Evolutionary conservation across 2,329 filamentous ascomycete species (phyloP).

Genomic region (Mycogone perniciosa): DNA sequence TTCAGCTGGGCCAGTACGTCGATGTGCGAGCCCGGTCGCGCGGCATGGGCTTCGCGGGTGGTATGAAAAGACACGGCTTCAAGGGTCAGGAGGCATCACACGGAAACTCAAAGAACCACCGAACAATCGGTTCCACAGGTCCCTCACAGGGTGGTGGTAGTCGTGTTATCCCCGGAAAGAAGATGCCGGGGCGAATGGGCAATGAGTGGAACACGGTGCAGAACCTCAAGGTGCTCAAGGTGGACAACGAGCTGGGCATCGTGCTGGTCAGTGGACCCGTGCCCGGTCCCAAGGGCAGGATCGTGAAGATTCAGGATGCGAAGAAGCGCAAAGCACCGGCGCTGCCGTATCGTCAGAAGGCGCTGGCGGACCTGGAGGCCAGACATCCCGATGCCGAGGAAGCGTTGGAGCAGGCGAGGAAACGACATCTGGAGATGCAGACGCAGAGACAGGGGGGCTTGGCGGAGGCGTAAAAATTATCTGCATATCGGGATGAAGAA

Average conservation of each 20-base stretch:
- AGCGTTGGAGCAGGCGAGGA: constrained; percentile 42
- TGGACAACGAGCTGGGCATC: constrained; percentile 80
- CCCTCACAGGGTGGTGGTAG: constrained; percentile 88
- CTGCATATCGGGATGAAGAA: neutral
- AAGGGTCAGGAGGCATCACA: constrained; percentile 83
- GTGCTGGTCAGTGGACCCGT: constrained; percentile 83
- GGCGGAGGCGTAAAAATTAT: constrained; percentile 14
- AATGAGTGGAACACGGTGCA: constrained; percentile 82
- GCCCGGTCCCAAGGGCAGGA: constrained; percentile 78
- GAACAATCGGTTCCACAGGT: constrained; percentile 84
- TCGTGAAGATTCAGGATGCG: constrained; percentile 83
- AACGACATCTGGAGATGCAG: constrained; percentile 49
- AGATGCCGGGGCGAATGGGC: constrained; percentile 96
- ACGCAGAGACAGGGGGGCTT: constrained; percentile 33
- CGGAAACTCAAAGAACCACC: constrained; percentile 91
- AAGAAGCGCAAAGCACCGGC: constrained; percentile 69
- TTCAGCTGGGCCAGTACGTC: constrained; percentile 82
- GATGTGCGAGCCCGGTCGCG: constrained; percentile 73
- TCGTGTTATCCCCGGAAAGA: constrained; percentile 90
- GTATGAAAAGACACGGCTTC: constrained; percentile 96
- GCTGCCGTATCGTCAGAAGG: constrained; percentile 42
- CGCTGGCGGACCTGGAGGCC: constrained; percentile 37
- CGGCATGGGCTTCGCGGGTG: constrained; percentile 92
- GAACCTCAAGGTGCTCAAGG: constrained; percentile 82
- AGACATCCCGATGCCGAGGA: constrained; percentile 41